phyloP scores from a whole-genome alignment of 257 asterid species.

The Lantana camara region DNA sequence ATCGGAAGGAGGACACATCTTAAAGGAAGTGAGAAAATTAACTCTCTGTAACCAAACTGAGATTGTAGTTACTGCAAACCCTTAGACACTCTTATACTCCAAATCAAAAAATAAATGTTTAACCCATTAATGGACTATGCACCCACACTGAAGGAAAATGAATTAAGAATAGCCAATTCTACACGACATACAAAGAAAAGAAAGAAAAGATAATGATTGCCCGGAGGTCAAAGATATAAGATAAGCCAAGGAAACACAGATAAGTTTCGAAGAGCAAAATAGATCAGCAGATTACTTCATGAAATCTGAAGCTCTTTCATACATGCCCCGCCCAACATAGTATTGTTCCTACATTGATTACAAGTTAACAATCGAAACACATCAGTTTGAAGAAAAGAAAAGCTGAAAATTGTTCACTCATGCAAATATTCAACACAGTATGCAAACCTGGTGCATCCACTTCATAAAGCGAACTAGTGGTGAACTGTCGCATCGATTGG shows the following conservation, averaged over 20 bases:
- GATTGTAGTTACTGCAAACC: constrained; percentile 20
- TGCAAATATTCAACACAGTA: constrained; percentile 19
- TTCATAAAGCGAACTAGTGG: constrained; percentile 69
- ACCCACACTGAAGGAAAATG: not conserved
- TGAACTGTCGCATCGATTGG: constrained; percentile 69
- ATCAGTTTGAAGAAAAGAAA: constrained; percentile 15
- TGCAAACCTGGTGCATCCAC: constrained; percentile 98
- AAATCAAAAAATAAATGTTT: constrained; percentile 1
- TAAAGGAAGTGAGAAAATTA: not conserved
- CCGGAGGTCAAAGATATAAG: not conserved
- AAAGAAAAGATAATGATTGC: not conserved
- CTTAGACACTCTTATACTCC: constrained; percentile 1
- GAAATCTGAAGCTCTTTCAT: constrained; percentile 86
- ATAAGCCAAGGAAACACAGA: constrained; percentile 8
- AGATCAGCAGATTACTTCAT: constrained; percentile 58
- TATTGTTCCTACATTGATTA: constrained; percentile 74
- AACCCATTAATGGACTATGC: not conserved
- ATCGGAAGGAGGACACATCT: constrained; percentile 1
- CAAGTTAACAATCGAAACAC: constrained; percentile 11
- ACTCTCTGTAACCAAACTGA: constrained; percentile 18
- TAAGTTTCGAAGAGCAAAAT: constrained; percentile 18
- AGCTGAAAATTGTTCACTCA: constrained; percentile 18
- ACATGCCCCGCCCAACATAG: constrained; percentile 98
- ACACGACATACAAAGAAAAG: constrained; percentile 11
- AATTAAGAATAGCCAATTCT: not conserved